Evolutionary conservation across 1,284 basidiomycete species (phyloP), one percentile per base, ranked within the genome.

Genomic region (Austropuccinia psidii): DNA sequence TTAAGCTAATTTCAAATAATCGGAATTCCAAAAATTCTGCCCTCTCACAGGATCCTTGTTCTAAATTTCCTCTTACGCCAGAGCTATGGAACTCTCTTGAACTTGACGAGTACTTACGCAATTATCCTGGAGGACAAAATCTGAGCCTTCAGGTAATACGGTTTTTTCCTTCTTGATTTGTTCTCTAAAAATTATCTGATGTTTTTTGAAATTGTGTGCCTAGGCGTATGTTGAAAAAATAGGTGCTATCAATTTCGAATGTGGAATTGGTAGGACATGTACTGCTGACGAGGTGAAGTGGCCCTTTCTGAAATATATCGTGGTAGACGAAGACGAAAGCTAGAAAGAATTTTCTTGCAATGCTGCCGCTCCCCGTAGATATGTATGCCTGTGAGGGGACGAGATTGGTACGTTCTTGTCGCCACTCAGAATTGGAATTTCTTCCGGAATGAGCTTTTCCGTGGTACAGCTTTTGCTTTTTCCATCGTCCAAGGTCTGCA

Each of bases 341-440:
- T 35, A 33, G 27, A 57, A 57, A 5, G 2, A 11, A 57, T 33
- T 35, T n/a, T n/a, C n/a, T 55, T 29, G 17, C 27, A 5, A 6
- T 29, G 8, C 19, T 1, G 29, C 24, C 19, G 3, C 35, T n/a
- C 43, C 29, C 29, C 29, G 35, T 17, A 73, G 70, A 73, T 73
- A 62, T 73, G 70, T 29, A n/a, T 55, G 61, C 70, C 70, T 33
- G 70, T 73, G 55, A 37, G 50, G 27, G 70, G 58, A 31, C 60
- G 35, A 9, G 70, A 73, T 65, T 73, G 70, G 70, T 73, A 73
- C 31, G 57, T 73, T 9, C 61, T 73, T 33, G 70, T 73, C n/a
- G 70, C 70, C n/a, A 29, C 49, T 43, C 70, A 73, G 43, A 73
- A 73, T 64, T 73, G 70, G 70, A 73, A 73, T 41, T 52, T 49